phyloP scores from a whole-genome alignment of 2,329 filamentous ascomycete genomes.

The Zymoseptoria pseudotritici region DNA sequence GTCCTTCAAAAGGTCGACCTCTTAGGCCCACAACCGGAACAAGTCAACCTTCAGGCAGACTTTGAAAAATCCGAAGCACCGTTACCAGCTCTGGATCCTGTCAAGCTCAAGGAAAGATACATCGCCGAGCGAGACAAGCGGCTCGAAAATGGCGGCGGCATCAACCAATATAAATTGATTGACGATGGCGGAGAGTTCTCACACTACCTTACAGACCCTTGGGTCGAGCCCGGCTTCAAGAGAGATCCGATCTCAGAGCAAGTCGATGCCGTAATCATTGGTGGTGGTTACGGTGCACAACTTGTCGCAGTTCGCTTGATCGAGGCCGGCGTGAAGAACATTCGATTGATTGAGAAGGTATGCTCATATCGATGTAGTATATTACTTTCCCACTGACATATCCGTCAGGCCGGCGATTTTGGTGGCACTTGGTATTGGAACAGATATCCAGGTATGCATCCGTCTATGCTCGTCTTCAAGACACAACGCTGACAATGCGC shows the following conservation, averaged over 20 bases:
- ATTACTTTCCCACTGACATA: not conserved
- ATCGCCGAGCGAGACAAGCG: constrained; percentile 16
- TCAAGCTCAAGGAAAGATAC: constrained; percentile 17
- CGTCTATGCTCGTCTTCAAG: no score
- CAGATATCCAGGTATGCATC: constrained; percentile 1
- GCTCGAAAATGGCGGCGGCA: constrained; percentile 12
- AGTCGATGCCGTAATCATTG: constrained; percentile 16
- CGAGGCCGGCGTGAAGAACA: constrained; percentile 16
- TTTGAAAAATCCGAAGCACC: constrained; percentile 11
- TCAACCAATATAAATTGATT: constrained; percentile 16
- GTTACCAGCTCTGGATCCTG: constrained; percentile 12
- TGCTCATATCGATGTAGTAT: not conserved
- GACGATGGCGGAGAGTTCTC: constrained; percentile 14
- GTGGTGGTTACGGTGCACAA: constrained; percentile 18
- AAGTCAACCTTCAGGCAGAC: constrained; percentile 14
- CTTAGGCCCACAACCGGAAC: constrained; percentile 11
- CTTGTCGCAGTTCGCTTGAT: constrained; percentile 16
- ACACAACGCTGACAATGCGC: constrained; percentile 38
- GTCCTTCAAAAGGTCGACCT: constrained; percentile 13
- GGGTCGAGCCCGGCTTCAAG: constrained; percentile 10
- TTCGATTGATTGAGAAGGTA: constrained; percentile 17
- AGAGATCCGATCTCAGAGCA: constrained; percentile 14
- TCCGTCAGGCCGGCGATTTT: constrained; percentile 14
- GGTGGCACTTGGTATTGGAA: constrained; percentile 40
- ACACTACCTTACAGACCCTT: constrained; percentile 14